Evolutionary conservation across 345 rosid genomes (phyloP).

Genomic region (Lepidium sativum): DNA sequence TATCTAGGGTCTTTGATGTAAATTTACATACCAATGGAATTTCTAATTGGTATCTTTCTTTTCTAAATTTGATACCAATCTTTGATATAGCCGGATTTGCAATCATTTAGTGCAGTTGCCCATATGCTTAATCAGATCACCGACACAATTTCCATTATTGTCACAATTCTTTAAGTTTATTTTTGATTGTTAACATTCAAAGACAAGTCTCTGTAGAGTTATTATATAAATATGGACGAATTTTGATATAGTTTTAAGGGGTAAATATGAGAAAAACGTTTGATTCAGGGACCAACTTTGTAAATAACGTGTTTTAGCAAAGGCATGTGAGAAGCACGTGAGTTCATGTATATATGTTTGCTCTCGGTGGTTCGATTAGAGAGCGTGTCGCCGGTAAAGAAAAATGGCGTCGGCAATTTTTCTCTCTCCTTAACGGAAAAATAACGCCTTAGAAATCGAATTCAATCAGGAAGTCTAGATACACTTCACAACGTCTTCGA

Average conservation of each 20-base stretch:
- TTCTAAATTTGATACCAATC: not conserved
- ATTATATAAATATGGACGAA: not conserved
- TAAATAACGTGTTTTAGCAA: not conserved
- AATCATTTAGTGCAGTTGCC: slow-evolving; percentile 20
- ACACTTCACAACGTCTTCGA: not conserved
- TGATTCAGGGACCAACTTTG: not conserved
- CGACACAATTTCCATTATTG: slow-evolving; percentile 20
- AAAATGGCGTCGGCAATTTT: slow-evolving; percentile 17
- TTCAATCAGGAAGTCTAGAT: not conserved
- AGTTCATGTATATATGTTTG: not conserved
- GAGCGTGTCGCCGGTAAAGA: not conserved
- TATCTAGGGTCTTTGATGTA: not conserved
- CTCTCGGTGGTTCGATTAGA: slow-evolving; percentile 3
- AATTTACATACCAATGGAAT: not conserved
- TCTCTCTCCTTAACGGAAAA: not conserved
- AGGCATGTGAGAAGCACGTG: slow-evolving; percentile 16
- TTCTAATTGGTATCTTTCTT: not conserved
- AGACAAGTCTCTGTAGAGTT: not conserved
- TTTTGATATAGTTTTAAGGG: not conserved
- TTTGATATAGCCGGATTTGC: not conserved
- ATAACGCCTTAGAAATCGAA: not conserved
- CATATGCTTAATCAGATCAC: slow-evolving; percentile 27
- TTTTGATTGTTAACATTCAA: not conserved
- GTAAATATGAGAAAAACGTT: not conserved
- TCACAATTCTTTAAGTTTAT: not conserved